Evolutionary conservation across 805 yeast species (phyloP), one percentile per base, ranked within the genome.

Genomic region (Cyberlindnera xishuangbannaensis): DNA sequence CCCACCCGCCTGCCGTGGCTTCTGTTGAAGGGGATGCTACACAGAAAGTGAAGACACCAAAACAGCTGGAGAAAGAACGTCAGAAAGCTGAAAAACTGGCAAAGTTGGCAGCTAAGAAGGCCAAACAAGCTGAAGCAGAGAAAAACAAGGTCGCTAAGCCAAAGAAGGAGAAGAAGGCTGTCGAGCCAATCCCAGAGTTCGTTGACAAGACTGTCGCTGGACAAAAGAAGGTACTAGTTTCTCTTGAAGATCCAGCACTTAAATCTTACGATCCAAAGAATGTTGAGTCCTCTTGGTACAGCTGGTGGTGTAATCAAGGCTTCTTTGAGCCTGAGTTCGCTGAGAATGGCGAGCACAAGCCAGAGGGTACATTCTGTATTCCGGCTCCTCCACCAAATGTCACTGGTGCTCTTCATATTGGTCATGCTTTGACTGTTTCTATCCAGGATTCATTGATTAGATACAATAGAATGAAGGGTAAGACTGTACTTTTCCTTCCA

Each of bases 371-470:
- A 14, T 92, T 90, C 63, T 72, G 82, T 43, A 85, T 92, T 51
- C 97, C 97, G 25, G 92, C 95, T n/a, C 98, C 98, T 25, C 98
- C 98, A 43, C 98, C 98, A 56, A 92, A 92, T 60, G 95, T 92
- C 45, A 92, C 98, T 30, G 98, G 98, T 65, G 97, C 97, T 29
- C 72, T 92, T 48, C 98, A 92, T 62, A 92, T 92, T 61, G 98
- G 98, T 50, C 98, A 92, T 62, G 98, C 97, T 18, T 73, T 92
- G 58, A 92, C 98, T 13, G 84, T 88, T 41, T 69, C 97, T 22
- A 83, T 92, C 55, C 98, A 92, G 68, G 98, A 92, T 61, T 62
- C 97, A 17, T 73, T 92, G 56, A 78, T 88, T 45, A 78, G 98
- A 63, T 92, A 76, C 69, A 78, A 92, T 71, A 82, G 98, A 69